These are phyloP conservation scores for Epichloe sylvatica DNA, from an alignment of 2,329 filamentous ascomycete genomes.

Conservation along the genomic window DNA sequence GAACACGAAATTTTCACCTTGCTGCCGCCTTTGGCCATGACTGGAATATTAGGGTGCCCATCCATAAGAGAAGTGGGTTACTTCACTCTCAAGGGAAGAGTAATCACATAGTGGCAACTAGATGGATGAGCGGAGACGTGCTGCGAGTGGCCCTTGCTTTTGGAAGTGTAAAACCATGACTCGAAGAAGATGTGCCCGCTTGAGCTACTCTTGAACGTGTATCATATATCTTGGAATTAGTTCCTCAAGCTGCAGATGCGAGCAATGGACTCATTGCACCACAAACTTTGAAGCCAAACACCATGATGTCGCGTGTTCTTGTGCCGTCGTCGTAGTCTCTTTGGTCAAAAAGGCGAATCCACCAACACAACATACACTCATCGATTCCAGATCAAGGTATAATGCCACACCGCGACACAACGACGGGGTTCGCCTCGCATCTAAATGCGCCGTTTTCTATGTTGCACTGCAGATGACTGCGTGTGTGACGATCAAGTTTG, in stretches of 20 bases:
- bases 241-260: neutral
- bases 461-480: neutral
- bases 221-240: neutral
- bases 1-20: too few relatives aligned
- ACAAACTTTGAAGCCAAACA: neutral
- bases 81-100: too few relatives aligned
- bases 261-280: neutral
- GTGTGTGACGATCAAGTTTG: neutral
- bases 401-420: slow-evolving; percentile 1
- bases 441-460: neutral
- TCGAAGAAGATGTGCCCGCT: too few relatives aligned
- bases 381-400: slow-evolving; percentile 1
- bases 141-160: too few relatives aligned
- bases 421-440: neutral
- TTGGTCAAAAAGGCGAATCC: neutral
- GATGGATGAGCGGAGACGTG: too few relatives aligned
- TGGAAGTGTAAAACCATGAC: too few relatives aligned
- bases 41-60: too few relatives aligned
- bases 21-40: too few relatives aligned
- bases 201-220: neutral
- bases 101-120: too few relatives aligned
- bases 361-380: neutral
- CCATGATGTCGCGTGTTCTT: neutral
- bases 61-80: too few relatives aligned
- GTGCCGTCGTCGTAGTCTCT: neutral